phyloP scores from a whole-genome alignment of 139 green algal species.

The Chlamydomonas schloesseri region DNA sequence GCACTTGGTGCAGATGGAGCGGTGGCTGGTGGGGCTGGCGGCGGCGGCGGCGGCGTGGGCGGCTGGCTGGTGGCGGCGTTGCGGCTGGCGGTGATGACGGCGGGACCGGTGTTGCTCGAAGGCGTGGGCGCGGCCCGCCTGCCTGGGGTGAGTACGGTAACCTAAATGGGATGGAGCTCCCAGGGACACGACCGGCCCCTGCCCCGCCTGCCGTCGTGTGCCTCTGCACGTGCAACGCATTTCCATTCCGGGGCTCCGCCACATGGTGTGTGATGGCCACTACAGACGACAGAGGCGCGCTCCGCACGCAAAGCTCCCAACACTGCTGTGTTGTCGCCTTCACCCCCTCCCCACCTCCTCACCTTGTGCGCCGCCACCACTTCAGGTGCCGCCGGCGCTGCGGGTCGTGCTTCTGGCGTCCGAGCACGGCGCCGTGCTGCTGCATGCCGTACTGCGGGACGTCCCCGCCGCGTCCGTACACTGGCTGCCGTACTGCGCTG shows the following conservation, averaged over 20 bases:
- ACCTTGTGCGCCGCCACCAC: neutral
- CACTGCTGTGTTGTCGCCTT: no score
- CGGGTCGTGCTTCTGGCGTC: neutral
- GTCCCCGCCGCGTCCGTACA: neutral
- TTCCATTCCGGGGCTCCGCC: no score
- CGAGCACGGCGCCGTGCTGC: conserved; percentile 2
- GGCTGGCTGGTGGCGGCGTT: neutral
- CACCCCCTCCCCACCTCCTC: no score
- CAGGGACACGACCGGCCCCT: no score
- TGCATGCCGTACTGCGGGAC: neutral
- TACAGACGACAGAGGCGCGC: no score
- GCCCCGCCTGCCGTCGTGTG: no score
- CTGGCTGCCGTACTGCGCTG: conserved; percentile 2
- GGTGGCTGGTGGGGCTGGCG: neutral
- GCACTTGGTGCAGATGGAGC: no score
- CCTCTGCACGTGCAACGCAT: no score
- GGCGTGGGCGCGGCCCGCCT: neutral
- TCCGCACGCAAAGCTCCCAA: no score
- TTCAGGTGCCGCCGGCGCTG: neutral
- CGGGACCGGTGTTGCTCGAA: neutral
- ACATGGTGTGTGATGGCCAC: no score
- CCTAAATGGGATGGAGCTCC: no score
- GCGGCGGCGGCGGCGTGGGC: neutral
- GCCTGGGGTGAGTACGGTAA: no score
- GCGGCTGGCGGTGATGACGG: neutral